These are phyloP conservation scores for Cruciata laevipes DNA, from an alignment of 257 asterid species.

Conservation along the genomic window DNA sequence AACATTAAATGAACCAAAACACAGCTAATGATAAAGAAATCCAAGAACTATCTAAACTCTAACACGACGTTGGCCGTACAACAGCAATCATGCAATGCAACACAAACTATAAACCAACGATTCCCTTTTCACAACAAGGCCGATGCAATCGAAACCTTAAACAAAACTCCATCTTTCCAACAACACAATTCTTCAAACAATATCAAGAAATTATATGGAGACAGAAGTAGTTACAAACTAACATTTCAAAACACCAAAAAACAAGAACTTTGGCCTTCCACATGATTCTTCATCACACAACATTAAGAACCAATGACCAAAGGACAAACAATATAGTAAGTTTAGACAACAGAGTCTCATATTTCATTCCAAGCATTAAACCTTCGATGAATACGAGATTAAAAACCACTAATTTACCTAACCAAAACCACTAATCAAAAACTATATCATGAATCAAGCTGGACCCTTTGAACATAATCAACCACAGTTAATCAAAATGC, in stretches of 20 bases:
- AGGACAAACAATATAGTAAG: background rate
- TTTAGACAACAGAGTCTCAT: background rate
- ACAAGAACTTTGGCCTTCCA: conserved; percentile 1
- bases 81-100: background rate
- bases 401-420: background rate
- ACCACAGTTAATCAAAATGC: background rate
- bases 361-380: background rate
- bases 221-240: background rate
- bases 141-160: background rate
- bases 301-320: background rate
- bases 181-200: background rate
- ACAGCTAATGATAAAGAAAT: no score
- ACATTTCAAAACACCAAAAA: background rate
- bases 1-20: background rate
- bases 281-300: background rate
- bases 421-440: background rate
- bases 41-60: background rate
- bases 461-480: background rate
- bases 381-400: no score
- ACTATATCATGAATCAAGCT: background rate
- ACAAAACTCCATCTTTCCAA: background rate
- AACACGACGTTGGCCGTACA: background rate
- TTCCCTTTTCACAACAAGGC: no score
- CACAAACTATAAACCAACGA: no score
- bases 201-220: background rate